Conservation (phyloP, 2,329 filamentous ascomycete species). For the Epichloe festucae region DNA sequence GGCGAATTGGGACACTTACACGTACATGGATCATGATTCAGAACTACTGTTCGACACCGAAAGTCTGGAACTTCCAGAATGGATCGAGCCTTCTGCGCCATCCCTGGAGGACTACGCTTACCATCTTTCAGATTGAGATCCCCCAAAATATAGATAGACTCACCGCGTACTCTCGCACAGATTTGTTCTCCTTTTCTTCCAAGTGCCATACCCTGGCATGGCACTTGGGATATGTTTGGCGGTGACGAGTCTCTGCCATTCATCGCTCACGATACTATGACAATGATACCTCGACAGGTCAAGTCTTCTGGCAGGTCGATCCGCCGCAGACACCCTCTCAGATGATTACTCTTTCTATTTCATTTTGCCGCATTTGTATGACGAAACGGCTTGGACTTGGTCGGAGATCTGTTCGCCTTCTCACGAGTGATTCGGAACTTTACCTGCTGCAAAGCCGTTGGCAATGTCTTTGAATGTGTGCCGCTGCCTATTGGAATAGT, state of each 20-base stretch:
- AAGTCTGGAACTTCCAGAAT: slow-evolving; percentile 3
- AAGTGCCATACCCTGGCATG: neutral
- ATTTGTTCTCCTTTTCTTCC: neutral
- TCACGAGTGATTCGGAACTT: neutral
- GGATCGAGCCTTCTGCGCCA: slow-evolving; percentile 6
- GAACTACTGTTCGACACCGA: slow-evolving; percentile 6
- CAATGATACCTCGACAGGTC: slow-evolving; percentile 1
- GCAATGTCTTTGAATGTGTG: neutral
- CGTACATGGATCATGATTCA: slow-evolving; percentile 5
- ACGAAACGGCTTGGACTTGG: neutral
- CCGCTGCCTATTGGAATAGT: neutral
- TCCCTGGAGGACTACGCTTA: slow-evolving; percentile 5
- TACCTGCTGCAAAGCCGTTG: neutral
- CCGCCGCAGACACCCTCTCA: neutral
- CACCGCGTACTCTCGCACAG: neutral
- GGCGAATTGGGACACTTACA: slow-evolving; percentile 5
- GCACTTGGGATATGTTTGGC: neutral
- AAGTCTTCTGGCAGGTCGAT: neutral
- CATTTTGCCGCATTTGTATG: neutral
- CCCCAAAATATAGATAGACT: neutral
- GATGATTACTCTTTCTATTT: neutral
- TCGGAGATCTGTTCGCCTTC: neutral
- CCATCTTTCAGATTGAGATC: slow-evolving; percentile 2
- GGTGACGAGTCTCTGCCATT: slow-evolving; percentile 1
- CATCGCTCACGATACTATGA: slow-evolving; percentile 1